Conservation (phyloP, 1,284 basidiomycete genomes). For the Exobasidium rhododendri region DNA sequence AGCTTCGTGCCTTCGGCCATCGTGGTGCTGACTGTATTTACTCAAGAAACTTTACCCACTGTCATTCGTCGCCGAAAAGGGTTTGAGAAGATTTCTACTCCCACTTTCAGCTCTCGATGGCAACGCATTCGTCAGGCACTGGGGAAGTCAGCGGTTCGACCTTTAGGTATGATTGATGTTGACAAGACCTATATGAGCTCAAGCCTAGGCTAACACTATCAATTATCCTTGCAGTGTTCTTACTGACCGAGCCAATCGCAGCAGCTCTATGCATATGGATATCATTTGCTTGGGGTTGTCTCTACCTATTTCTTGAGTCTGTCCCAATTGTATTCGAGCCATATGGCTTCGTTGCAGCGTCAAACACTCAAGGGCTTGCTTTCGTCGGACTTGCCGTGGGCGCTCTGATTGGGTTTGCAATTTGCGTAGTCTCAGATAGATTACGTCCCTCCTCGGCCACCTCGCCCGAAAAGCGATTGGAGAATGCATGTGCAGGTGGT, state of each 20-base stretch:
- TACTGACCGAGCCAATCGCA: conserved; percentile 73
- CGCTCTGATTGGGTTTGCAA: conserved; percentile 58
- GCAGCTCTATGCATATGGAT: conserved; percentile 53
- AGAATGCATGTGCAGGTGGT: conserved; percentile 53
- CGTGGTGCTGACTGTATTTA: conserved; percentile 19
- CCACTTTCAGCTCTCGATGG: not conserved
- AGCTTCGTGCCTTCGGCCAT: conserved; percentile 14
- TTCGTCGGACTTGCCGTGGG: conserved; percentile 32
- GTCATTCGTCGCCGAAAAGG: conserved; percentile 18
- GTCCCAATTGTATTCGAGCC: conserved; percentile 57
- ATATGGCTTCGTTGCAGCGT: conserved; percentile 61
- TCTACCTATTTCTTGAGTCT: conserved; percentile 47
- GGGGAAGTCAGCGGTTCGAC: not conserved
- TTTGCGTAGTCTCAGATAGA: conserved; percentile 51
- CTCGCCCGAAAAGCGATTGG: conserved; percentile 57
- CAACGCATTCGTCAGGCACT: not conserved
- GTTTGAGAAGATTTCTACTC: not conserved
- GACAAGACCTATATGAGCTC: not conserved
- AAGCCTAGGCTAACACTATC: not conserved
- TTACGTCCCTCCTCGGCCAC: conserved; percentile 54
- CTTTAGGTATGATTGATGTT: not conserved
- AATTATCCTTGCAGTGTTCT: conserved; percentile 4
- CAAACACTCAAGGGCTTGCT: conserved; percentile 26
- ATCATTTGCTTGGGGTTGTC: conserved; percentile 46
- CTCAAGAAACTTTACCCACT: conserved; percentile 25